phyloP scores from a whole-genome alignment of 768 basidiomycete genomes.

The Mycena vulgaris region DNA sequence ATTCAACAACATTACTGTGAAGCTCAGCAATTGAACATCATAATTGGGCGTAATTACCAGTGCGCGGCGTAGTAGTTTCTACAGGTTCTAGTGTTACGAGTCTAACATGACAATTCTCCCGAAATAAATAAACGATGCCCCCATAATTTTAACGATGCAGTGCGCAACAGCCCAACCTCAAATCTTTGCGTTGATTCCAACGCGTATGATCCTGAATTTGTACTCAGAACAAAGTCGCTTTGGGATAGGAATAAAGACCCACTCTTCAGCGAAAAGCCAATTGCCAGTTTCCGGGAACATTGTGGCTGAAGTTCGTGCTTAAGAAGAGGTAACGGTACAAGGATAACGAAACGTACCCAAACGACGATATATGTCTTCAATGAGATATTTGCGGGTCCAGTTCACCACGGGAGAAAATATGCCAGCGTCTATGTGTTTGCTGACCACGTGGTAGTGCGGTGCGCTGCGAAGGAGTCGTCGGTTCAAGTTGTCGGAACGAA shows the following conservation, averaged over 20 bases:
- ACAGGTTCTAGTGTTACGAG: no score
- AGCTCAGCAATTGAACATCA: background rate
- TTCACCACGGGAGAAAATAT: constrained; percentile 52
- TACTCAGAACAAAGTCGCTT: background rate
- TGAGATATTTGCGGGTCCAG: constrained; percentile 64
- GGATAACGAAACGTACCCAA: constrained; percentile 54
- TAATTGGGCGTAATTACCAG: no score
- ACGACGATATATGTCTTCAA: constrained; percentile 76
- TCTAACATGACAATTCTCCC: no score
- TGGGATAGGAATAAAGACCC: constrained; percentile 38
- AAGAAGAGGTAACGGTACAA: background rate
- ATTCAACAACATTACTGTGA: background rate
- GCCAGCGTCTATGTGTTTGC: constrained; percentile 55
- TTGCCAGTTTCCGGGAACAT: constrained; percentile 77
- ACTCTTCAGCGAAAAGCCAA: constrained; percentile 74
- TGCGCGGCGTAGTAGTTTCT: no score
- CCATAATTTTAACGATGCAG: no score
- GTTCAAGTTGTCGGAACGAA: background rate
- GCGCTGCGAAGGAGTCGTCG: constrained; percentile 54
- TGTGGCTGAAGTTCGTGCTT: constrained; percentile 51
- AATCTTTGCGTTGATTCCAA: constrained; percentile 70
- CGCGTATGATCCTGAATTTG: constrained; percentile 64
- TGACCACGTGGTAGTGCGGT: constrained; percentile 71
- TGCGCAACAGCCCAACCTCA: no score
- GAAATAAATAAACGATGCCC: no score